Percentiles rank a stretch among this genome's conserved stretches.
Evolutionary conservation across 371 early-diverging fungal species (phyloP).

Genomic region (Mucor saturninus): DNA sequence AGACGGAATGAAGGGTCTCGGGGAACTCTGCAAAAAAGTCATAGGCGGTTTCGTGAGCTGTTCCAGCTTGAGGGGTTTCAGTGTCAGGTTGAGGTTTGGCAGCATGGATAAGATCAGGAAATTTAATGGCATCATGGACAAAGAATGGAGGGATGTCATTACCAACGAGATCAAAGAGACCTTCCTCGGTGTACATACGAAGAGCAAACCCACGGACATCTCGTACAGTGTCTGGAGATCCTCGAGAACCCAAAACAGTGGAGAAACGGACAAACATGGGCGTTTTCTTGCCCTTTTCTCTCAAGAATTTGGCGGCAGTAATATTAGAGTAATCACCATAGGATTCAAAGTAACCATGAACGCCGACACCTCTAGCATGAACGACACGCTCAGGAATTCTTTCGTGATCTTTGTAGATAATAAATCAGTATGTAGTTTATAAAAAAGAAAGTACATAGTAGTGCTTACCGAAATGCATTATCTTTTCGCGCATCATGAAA

Average conservation of each 20-base stretch:
- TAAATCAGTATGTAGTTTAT: neutral
- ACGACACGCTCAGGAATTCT: slow-evolving; percentile 63
- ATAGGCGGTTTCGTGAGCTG: slow-evolving; percentile 56
- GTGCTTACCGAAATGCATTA: slow-evolving; percentile 57
- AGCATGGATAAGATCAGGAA: slow-evolving; percentile 58
- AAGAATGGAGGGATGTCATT: slow-evolving; percentile 54
- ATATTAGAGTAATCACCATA: slow-evolving; percentile 45
- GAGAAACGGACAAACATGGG: slow-evolving; percentile 64
- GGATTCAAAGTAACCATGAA: slow-evolving; percentile 60
- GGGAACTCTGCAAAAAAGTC: slow-evolving; percentile 56
- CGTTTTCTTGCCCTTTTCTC: slow-evolving; percentile 44
- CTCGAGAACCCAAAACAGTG: slow-evolving; percentile 55
- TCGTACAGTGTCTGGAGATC: slow-evolving; percentile 59
- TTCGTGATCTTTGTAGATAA: slow-evolving; percentile 23
- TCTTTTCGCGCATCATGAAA: slow-evolving; percentile 52
- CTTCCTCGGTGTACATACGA: slow-evolving; percentile 67
- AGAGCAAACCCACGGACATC: slow-evolving; percentile 66
- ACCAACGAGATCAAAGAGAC: slow-evolving; percentile 59
- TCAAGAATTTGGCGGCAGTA: slow-evolving; percentile 51
- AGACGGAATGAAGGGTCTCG: slow-evolving; percentile 48
- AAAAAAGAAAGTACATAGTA: neutral
- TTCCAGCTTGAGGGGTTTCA: slow-evolving; percentile 53
- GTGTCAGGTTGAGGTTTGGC: slow-evolving; percentile 54
- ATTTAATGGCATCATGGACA: slow-evolving; percentile 53
- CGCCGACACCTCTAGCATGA: slow-evolving; percentile 61